phyloP scores from a whole-genome alignment of 2,329 filamentous ascomycete species.

The Aspergillus hortae region DNA sequence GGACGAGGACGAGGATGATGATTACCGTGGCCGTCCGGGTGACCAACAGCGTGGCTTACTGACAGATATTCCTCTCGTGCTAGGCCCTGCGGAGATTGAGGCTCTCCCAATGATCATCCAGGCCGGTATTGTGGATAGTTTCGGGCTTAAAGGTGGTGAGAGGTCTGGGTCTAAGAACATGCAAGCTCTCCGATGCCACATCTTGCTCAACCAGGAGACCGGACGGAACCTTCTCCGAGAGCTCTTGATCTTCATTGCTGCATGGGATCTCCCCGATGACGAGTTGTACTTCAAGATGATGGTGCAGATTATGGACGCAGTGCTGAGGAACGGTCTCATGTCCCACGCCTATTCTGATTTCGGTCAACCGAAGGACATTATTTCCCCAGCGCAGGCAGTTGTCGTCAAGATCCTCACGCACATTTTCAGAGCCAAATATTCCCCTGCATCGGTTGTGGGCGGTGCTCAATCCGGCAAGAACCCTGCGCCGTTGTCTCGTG shows the following conservation, averaged over 20 bases:
- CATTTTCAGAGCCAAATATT: slow-evolving; percentile 69
- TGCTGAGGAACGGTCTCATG: slow-evolving; percentile 82
- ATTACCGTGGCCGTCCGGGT: slow-evolving; percentile 49
- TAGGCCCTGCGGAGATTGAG: slow-evolving; percentile 93
- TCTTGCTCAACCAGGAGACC: slow-evolving; percentile 84
- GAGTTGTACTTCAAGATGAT: slow-evolving; percentile 96
- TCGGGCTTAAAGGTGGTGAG: slow-evolving; percentile 63
- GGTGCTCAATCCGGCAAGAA: slow-evolving; percentile 52
- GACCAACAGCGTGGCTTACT: slow-evolving; percentile 69
- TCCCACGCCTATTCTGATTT: slow-evolving; percentile 91
- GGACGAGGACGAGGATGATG: slow-evolving; percentile 51
- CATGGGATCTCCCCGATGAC: slow-evolving; percentile 92
- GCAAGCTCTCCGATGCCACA: slow-evolving; percentile 84
- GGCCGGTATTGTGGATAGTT: slow-evolving; percentile 84
- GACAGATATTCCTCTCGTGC: slow-evolving; percentile 89
- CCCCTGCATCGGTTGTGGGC: slow-evolving; percentile 46
- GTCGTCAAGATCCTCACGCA: slow-evolving; percentile 86
- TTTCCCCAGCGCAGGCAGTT: slow-evolving; percentile 90
- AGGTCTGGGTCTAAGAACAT: slow-evolving; percentile 66
- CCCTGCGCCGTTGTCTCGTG: slow-evolving; percentile 53
- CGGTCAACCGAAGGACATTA: slow-evolving; percentile 90
- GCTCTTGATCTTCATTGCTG: slow-evolving; percentile 90
- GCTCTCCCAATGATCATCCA: slow-evolving; percentile 97
- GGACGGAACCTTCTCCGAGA: slow-evolving; percentile 86
- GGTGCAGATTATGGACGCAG: slow-evolving; percentile 89